Evolutionary conservation across 2,329 filamentous ascomycete species (phyloP).

Genomic region (Claviceps sp.): DNA sequence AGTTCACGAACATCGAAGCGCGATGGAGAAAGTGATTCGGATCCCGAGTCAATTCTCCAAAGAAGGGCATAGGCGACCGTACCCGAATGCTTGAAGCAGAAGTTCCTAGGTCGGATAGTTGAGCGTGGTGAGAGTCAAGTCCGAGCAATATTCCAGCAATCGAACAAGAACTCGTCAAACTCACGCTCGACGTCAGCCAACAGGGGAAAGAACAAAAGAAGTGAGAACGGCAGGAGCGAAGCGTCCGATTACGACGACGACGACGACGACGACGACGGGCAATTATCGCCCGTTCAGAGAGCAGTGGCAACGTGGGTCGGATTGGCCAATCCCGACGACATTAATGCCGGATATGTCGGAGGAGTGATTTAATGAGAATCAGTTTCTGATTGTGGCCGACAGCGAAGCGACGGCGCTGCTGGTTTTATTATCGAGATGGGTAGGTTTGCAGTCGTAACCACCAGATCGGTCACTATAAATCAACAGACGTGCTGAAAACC

Average conservation of each 20-base stretch:
- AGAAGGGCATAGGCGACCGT: neutral
- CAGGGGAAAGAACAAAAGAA: slow-evolving; percentile 2
- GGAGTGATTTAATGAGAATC: neutral
- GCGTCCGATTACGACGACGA: neutral
- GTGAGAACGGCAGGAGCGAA: slow-evolving; percentile 3
- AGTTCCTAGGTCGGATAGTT: neutral
- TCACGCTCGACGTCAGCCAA: neutral
- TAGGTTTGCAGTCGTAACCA: neutral
- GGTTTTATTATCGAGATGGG: slow-evolving; percentile 1
- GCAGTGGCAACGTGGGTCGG: neutral
- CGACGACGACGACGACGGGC: neutral
- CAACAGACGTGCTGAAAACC: neutral
- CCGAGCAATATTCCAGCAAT: slow-evolving; percentile 29
- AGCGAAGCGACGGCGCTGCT: neutral
- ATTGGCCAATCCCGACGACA: neutral
- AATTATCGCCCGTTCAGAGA: neutral
- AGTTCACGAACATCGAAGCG: neutral
- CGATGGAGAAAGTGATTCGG: neutral
- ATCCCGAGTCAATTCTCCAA: neutral
- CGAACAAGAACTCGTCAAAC: slow-evolving; percentile 9
- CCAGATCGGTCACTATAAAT: neutral
- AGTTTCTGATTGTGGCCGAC: neutral
- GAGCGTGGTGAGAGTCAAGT: slow-evolving; percentile 7
- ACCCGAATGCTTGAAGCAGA: slow-evolving; percentile 1
- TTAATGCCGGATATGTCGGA: neutral